Evolutionary conservation across 2,329 filamentous ascomycete species (phyloP).

Genomic region (Cladosporium austrohemisphaericum): DNA sequence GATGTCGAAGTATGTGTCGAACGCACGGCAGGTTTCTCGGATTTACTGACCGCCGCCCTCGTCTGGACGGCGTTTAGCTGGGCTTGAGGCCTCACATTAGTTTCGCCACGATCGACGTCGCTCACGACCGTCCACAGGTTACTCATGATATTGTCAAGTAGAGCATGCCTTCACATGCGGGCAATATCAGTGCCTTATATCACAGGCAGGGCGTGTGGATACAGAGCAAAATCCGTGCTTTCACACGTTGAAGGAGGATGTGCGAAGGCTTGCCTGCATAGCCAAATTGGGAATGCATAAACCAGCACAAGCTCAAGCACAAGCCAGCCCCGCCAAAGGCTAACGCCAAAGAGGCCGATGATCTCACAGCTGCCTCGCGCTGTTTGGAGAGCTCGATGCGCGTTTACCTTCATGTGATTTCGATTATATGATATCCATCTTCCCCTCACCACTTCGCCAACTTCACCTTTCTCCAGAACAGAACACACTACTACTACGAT

Average conservation of each 20-base stretch:
- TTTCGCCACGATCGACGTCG: conserved; percentile 4
- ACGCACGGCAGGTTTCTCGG: too few species aligned
- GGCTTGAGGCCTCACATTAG: background rate
- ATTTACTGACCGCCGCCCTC: too few species aligned
- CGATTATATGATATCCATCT: background rate
- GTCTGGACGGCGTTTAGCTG: conserved; percentile 11
- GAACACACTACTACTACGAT: conserved; percentile 11
- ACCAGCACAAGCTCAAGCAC: background rate
- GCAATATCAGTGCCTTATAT: too few species aligned
- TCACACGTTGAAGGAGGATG: too few species aligned
- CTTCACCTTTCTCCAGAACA: background rate
- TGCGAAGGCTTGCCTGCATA: too few species aligned
- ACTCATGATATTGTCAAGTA: background rate
- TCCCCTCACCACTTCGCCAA: background rate
- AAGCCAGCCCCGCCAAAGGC: background rate
- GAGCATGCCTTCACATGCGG: background rate
- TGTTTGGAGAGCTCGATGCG: background rate
- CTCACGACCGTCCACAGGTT: conserved; percentile 11
- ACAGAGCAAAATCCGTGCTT: too few species aligned
- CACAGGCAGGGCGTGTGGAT: too few species aligned
- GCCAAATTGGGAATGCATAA: background rate
- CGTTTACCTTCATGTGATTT: background rate
- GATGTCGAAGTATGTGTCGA: background rate
- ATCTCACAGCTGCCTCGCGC: conserved; percentile 12
- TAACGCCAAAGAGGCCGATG: background rate